Evolutionary conservation across 768 basidiomycete species (phyloP), one percentile per base, ranked within the genome.

Genomic region (Phaeotremella fagi): DNA sequence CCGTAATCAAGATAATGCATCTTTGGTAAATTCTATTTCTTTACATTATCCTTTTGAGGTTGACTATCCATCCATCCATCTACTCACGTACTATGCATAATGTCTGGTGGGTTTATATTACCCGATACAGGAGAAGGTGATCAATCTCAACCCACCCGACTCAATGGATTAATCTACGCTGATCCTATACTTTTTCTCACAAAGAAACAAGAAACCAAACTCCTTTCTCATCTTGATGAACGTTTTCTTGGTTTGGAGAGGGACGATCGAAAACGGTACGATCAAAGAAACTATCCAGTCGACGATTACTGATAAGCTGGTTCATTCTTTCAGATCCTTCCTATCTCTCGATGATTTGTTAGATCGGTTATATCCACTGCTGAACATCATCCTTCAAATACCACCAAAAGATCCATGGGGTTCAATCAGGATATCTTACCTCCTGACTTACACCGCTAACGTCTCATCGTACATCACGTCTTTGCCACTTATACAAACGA

Each of bases 191-290:
- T 50, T 16, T 15, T 25, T 22, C 57, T 64, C 9, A 61, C 63
- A 24, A 48, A 55, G 1, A n/a, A 41, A 28, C 63, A 64, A 43
- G 56, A 64, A 46, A 23, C 38, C 5, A 25, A 42, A 18, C 46
- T 64, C 9, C 48, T 54, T 1, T 37, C 52, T 3, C 56, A 58
- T 54, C 42, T 64, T 20, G 63, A 64, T 51, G 63, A 61, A 26
- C 33, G 38, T 4, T 45, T 64, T 7, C 35, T 50, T 2, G 33
- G 41, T 5, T 41, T 64, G 9, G 63, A 64, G 37, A 46, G 63
- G 36, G 63, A 64, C 31, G 54, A 55, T 35, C 35, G 54, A 23
- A 64, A 59, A 23, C 31, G 31, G 31, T 33, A 33, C 16, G 31
- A 33, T n/a, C n/a, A n/a, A n/a, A n/a, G n/a, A 25, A 50, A 58